Evolutionary conservation across 768 basidiomycete genomes (phyloP).

Genomic region (Phylloporus arenicola): DNA sequence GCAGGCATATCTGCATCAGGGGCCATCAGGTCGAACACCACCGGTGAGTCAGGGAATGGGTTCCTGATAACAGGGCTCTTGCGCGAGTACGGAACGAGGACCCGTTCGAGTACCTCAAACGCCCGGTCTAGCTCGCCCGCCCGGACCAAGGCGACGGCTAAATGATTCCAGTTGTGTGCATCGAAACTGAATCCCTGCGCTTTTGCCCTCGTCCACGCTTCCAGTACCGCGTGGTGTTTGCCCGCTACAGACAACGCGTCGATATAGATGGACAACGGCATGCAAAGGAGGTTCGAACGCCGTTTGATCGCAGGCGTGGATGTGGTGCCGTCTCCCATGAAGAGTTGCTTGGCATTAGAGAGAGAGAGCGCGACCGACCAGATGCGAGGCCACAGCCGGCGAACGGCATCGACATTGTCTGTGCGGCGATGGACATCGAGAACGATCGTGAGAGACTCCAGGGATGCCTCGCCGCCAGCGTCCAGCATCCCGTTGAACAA

Average conservation of each 20-base stretch:
- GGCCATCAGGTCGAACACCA: constrained; percentile 32
- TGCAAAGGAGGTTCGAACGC: constrained; percentile 56
- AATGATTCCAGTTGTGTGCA: constrained; percentile 88
- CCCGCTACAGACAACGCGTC: constrained; percentile 65
- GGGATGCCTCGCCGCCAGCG: constrained; percentile 50
- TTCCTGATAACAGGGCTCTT: constrained; percentile 26
- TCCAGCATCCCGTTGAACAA: constrained; percentile 50
- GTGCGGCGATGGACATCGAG: constrained; percentile 68
- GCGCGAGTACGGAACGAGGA: constrained; percentile 58
- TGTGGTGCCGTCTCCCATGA: constrained; percentile 14
- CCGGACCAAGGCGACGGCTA: constrained; percentile 68
- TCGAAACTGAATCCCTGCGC: constrained; percentile 70
- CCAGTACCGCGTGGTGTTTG: constrained; percentile 53
- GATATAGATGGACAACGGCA: constrained; percentile 79
- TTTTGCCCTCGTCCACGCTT: constrained; percentile 62
- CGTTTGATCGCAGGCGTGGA: constrained; percentile 18
- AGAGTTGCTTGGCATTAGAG: constrained; percentile 31
- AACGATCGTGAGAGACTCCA: constrained; percentile 57
- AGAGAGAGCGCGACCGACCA: constrained; percentile 49
- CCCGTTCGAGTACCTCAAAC: constrained; percentile 74
- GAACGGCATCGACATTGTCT: constrained; percentile 49
- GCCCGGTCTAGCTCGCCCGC: constrained; percentile 80
- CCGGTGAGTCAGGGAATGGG: constrained; percentile 34
- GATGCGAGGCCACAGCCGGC: constrained; percentile 64
- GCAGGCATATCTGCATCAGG: constrained; percentile 23